A percentile compares a stretch with the other conserved stretches of the same genome.
These are phyloP conservation scores for Eucalyptus coolabah DNA, from an alignment of 345 rosid species.

Conservation along the genomic window DNA sequence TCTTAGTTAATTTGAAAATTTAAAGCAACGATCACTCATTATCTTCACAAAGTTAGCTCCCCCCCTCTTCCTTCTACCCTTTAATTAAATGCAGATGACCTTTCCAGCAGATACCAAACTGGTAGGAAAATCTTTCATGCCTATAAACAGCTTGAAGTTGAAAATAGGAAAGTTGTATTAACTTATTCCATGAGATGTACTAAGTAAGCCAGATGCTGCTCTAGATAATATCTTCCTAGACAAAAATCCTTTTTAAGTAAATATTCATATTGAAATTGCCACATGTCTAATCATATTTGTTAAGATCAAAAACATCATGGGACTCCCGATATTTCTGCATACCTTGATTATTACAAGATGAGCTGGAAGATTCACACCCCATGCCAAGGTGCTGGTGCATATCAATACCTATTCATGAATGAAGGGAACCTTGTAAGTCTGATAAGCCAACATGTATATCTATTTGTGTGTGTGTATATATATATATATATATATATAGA, in stretches of 20 bases:
- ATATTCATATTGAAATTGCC: not conserved
- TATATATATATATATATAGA: fast-evolving
- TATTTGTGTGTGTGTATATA: fast-evolving
- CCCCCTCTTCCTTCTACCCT: not conserved
- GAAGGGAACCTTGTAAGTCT: not conserved
- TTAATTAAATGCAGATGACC: not conserved
- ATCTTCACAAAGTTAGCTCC: not conserved
- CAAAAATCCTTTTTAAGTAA: not conserved
- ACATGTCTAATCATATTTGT: not conserved
- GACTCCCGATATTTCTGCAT: not conserved
- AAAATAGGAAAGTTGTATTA: not conserved
- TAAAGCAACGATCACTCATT: not conserved
- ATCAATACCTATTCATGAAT: slow-evolving; percentile 55
- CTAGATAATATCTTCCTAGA: not conserved
- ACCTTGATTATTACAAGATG: slow-evolving; percentile 98
- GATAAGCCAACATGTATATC: not conserved
- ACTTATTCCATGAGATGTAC: not conserved
- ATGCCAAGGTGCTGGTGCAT: slow-evolving; percentile 92
- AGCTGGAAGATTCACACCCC: slow-evolving; percentile 99
- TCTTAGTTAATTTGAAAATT: not conserved
- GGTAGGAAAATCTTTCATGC: not conserved
- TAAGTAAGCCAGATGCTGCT: not conserved
- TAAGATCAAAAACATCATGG: not conserved
- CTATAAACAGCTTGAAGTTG: not conserved
- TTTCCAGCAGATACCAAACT: not conserved